Evolutionary conservation across 768 basidiomycete species (phyloP).

Genomic region (Lactifluus piperatus): DNA sequence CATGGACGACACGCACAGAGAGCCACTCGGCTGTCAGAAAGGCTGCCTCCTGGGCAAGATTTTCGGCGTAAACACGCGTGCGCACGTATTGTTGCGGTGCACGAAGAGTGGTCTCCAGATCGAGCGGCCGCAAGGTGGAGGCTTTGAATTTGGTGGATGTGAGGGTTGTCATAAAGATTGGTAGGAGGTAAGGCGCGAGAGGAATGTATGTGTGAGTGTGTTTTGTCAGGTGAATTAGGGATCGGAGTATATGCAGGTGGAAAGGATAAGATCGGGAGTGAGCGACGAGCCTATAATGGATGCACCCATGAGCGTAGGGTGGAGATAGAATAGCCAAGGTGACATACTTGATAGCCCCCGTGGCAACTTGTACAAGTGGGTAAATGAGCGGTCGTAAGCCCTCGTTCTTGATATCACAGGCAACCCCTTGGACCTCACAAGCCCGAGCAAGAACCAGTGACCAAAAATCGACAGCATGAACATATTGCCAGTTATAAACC

Average conservation of each 20-base stretch:
- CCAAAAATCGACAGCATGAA: slow-evolving; percentile 97
- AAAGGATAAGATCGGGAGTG: slow-evolving; percentile 91
- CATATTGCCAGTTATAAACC: slow-evolving; percentile 99
- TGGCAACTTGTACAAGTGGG: slow-evolving; percentile 87
- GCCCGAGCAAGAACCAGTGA: slow-evolving; percentile 75
- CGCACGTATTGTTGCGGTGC: slow-evolving; percentile 82
- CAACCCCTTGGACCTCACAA: slow-evolving; percentile 52
- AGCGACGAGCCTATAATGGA: slow-evolving; percentile 61
- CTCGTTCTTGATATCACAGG: slow-evolving; percentile 51
- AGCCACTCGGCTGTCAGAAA: slow-evolving; percentile 82
- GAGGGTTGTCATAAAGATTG: slow-evolving; percentile 73
- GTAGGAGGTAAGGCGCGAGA: slow-evolving; percentile 76
- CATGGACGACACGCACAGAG: slow-evolving; percentile 57
- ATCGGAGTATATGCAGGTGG: slow-evolving; percentile 86
- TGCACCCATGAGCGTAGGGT: neutral
- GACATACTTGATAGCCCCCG: slow-evolving; percentile 86
- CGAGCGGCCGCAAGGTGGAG: slow-evolving; percentile 80
- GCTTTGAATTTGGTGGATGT: slow-evolving; percentile 65
- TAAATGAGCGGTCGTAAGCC: slow-evolving; percentile 86
- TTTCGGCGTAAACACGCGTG: slow-evolving; percentile 80
- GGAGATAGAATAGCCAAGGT: neutral
- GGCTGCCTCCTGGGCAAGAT: slow-evolving; percentile 69
- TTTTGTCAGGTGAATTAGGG: slow-evolving; percentile 74
- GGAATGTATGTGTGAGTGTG: slow-evolving; percentile 86
- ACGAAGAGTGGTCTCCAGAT: slow-evolving; percentile 81